Percentiles rank a stretch among this genome's conserved stretches.
Evolutionary conservation across 495 filamentous ascomycete species (phyloP).

Genomic region (Hyaloscypha bicolor): DNA sequence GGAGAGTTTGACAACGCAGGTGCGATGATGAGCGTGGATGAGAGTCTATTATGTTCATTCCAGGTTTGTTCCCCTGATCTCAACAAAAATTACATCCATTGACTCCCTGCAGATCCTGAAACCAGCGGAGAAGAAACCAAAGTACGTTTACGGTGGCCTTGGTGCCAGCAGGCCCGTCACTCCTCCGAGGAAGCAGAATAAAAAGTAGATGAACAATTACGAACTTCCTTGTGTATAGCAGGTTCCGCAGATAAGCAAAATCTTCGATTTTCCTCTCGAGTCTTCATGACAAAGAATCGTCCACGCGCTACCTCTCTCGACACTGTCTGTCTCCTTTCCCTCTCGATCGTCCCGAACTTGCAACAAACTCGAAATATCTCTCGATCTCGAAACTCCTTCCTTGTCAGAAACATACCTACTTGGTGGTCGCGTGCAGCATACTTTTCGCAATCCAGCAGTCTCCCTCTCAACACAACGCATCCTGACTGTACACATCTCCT

Average conservation of each 20-base stretch:
- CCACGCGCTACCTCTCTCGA: slow-evolving; percentile 23
- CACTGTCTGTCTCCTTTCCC: slow-evolving; percentile 4
- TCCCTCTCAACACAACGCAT: slow-evolving; percentile 14
- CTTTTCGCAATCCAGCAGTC: slow-evolving; percentile 15
- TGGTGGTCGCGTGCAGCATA: slow-evolving; percentile 19
- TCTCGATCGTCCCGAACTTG: slow-evolving; percentile 22
- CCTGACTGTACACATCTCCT: slow-evolving; percentile 27
- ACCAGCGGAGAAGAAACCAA: slow-evolving; percentile 99
- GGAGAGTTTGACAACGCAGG: slow-evolving; percentile 99
- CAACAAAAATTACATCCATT: slow-evolving; percentile 17
- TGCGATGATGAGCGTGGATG: slow-evolving; percentile 99
- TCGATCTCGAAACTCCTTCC: slow-evolving; percentile 25
- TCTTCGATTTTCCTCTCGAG: slow-evolving; percentile 31
- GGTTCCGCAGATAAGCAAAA: slow-evolving; percentile 84
- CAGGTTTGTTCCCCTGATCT: slow-evolving; percentile 65
- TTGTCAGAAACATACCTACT: slow-evolving; percentile 31
- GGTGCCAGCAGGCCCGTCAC: slow-evolving; percentile 84
- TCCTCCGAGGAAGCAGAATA: slow-evolving; percentile 90
- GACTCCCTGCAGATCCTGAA: slow-evolving; percentile 80
- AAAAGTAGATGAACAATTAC: slow-evolving; percentile 77
- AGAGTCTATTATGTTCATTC: slow-evolving; percentile 97
- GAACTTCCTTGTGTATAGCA: slow-evolving; percentile 83
- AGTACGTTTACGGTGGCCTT: slow-evolving; percentile 95
- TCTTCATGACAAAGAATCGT: slow-evolving; percentile 29
- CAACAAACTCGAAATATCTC: slow-evolving; percentile 14